A percentile compares a stretch with the other conserved stretches of the same genome.
phyloP scores from a whole-genome alignment of 345 rosid species.

The Rhizophora apiculata region DNA sequence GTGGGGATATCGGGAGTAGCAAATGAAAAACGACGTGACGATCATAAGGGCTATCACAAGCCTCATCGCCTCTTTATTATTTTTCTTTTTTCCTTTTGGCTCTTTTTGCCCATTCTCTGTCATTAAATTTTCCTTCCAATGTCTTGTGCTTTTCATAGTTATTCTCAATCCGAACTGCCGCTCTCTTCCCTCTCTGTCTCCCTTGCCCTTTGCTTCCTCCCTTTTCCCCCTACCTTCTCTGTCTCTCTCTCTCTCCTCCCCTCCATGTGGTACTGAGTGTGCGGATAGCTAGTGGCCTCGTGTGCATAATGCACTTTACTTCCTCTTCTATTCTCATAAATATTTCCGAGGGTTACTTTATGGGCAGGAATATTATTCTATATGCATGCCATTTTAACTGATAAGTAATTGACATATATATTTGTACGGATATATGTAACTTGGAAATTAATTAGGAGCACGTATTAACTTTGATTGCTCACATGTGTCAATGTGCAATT shows the following conservation, averaged over 20 bases:
- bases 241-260: neutral
- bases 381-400: no score
- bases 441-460: no score
- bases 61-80: conserved; percentile 44
- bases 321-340: no score
- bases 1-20: conserved; percentile 65
- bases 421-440: no score
- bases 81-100: conserved; percentile 35
- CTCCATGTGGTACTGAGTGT: neutral
- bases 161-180: conserved; percentile 89
- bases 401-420: no score
- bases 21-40: conserved; percentile 85
- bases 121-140: conserved; percentile 10
- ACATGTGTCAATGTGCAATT: no score
- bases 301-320: no score
- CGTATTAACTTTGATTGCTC: no score
- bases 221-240: neutral
- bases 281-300: neutral
- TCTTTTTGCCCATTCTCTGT: no score
- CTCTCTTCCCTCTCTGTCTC: conserved; percentile 22
- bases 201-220: conserved; percentile 21
- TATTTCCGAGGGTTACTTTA: no score
- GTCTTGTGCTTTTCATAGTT: conserved; percentile 86
- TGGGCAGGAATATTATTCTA: no score
- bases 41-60: conserved; percentile 57